Base-by-base conservation (phyloP, 495 filamentous ascomycete species). In the Daldinia grandis region DNA sequence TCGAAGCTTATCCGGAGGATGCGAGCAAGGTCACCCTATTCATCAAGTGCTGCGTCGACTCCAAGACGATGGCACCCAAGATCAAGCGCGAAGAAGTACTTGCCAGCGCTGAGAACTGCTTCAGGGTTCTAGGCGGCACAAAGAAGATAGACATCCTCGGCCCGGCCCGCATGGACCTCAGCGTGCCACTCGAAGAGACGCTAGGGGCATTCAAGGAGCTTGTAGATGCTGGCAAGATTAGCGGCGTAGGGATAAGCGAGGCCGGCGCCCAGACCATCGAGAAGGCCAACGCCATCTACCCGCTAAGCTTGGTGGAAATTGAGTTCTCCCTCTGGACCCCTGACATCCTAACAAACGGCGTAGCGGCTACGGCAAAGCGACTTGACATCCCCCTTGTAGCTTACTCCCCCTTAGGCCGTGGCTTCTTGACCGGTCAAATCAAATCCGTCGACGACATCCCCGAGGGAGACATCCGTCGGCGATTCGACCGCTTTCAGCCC, bases 131-230 rank as follows among this genome's bases (percentile, higher is more conserved):
- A 5, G 85, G 87, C 61, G 89, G 87, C 15, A 89, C 86, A 62
- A 93, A 93, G 81, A 87, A 78, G 30, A 80, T 95, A 63, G 92
- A 94, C 76, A 86, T 93, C 62, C 94, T 92, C 68, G 87, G 92
- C 71, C 85, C 79, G 53, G 89, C 90, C 7, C 81, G 92, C 1
- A 82, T 91, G 25, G 91, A 93, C 66, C 79, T 81, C 7, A 84
- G 84, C 0, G 81, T 79, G n/a, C 78, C 76, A 7, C 56, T 79
- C 12, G 76, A 81, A 38, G 78, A 79, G 35, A 84, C 83, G 1
- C 64, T 73, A 3, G 61, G 65, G 21, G 71, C 40, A 10, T 30
- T 73, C 42, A 61, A 62, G 40, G 60, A 51, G 0, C 87, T 85
- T 59, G 82, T 92, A 7, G 84, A 90, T 68, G 85, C 83, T 38